Conservation (phyloP, 2,329 filamentous ascomycete genomes). For the Aspergillus jensenii region DNA sequence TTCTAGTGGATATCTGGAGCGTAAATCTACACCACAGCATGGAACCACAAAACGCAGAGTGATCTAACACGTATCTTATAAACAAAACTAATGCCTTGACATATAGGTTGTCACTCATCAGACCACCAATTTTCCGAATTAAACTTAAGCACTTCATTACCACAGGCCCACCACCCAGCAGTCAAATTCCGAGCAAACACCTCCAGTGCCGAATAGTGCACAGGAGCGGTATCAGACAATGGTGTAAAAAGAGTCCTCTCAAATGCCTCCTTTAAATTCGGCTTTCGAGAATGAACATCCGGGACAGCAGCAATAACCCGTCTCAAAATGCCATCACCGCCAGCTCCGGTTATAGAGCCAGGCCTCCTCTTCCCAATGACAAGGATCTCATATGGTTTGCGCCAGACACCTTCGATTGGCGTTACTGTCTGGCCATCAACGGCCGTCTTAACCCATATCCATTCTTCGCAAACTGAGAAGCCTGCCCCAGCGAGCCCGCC, state of each 20-base stretch:
- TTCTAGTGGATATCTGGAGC: neutral
- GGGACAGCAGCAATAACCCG: conserved; percentile 60
- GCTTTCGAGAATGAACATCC: conserved; percentile 66
- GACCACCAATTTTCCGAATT: conserved; percentile 56
- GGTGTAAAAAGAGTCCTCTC: conserved; percentile 45
- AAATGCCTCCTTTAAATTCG: conserved; percentile 57
- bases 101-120: conserved; percentile 2
- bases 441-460: conserved; percentile 65
- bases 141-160: conserved; percentile 62
- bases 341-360: neutral
- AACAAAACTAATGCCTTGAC: neutral
- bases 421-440: conserved; percentile 52
- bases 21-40: neutral
- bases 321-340: conserved; percentile 32
- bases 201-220: conserved; percentile 54
- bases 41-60: neutral
- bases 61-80: neutral
- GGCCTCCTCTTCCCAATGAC: conserved; percentile 43
- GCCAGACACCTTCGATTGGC: conserved; percentile 53
- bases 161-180: conserved; percentile 62
- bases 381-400: conserved; percentile 63
- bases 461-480: conserved; percentile 57
- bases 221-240: neutral
- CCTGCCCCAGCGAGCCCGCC: conserved; percentile 45
- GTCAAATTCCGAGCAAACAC: conserved; percentile 62